phyloP scores from a whole-genome alignment of 1,139 yeast species.

The Lodderomyces metapsilosis region DNA sequence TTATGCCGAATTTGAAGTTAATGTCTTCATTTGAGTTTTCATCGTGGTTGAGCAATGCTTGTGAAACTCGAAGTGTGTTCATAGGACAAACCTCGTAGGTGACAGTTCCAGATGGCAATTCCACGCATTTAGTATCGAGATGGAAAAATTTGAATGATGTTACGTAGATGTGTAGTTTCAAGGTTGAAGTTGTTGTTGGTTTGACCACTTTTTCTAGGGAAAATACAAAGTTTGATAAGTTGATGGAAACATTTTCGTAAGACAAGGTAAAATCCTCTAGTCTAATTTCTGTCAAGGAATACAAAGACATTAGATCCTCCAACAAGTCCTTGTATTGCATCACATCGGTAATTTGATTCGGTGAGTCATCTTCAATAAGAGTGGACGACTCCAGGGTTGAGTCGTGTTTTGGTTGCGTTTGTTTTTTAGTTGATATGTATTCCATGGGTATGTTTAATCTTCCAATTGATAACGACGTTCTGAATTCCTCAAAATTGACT shows the following conservation, averaged over 20 bases:
- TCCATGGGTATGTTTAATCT: constrained; percentile 28
- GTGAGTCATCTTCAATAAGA: not conserved
- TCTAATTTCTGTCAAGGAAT: constrained; percentile 20
- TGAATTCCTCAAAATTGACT: constrained; percentile 19
- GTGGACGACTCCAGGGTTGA: not conserved
- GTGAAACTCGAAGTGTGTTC: constrained; percentile 14
- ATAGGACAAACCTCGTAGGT: constrained; percentile 22
- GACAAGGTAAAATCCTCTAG: constrained; percentile 32
- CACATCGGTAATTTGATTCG: constrained; percentile 8
- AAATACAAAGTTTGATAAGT: constrained; percentile 23
- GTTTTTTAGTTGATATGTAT: constrained; percentile 12
- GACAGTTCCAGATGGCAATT: constrained; percentile 36
- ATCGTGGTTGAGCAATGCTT: constrained; percentile 14
- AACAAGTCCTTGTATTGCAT: constrained; percentile 9
- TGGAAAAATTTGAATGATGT: constrained; percentile 33
- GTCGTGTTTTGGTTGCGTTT: not conserved
- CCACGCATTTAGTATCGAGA: constrained; percentile 31
- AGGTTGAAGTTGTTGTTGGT: constrained; percentile 2
- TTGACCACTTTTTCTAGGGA: constrained; percentile 15
- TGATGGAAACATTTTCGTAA: constrained; percentile 17
- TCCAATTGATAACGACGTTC: constrained; percentile 22
- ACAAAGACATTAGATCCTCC: constrained; percentile 11
- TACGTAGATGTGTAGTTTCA: constrained; percentile 16
- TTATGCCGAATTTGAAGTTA: constrained; percentile 20
- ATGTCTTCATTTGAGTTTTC: constrained; percentile 11